Evolutionary conservation across 176 grass and related monocot genomes (phyloP).

Genomic region (Poa pratensis): DNA sequence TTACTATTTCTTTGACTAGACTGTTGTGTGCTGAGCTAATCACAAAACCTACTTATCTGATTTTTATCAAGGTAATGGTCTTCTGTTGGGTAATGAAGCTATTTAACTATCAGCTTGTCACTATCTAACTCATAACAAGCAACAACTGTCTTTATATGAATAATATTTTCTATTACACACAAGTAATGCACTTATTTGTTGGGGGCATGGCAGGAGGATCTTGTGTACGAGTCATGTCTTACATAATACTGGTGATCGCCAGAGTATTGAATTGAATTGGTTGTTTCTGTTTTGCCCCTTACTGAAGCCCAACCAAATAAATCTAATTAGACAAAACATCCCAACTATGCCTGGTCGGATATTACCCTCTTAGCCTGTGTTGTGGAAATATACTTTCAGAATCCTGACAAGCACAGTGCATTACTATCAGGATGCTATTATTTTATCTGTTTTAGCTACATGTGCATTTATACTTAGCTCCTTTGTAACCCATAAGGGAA

Average conservation of each 20-base stretch:
- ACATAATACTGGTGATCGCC: background rate
- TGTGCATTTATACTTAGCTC: background rate
- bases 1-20: constrained; percentile 23
- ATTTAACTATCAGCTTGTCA: background rate
- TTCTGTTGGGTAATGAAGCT: background rate
- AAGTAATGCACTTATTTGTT: background rate
- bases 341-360: background rate
- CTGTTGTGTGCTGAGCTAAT: background rate
- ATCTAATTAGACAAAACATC: background rate
- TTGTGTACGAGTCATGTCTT: background rate
- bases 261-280: background rate
- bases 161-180: background rate
- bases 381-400: background rate
- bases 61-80: background rate
- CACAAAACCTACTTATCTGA: background rate
- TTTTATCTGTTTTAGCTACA: constrained; percentile 1
- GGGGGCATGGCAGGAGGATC: background rate
- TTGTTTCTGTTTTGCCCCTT: background rate
- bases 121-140: background rate
- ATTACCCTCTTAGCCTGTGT: background rate
- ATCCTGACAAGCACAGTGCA: background rate
- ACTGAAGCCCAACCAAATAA: background rate
- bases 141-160: background rate
- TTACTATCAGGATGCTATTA: background rate
- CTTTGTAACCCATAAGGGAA: background rate